Percentiles rank a stretch among this genome's conserved stretches.
Evolutionary conservation across 2,329 filamentous ascomycete genomes (phyloP).

Genomic region (Cladosporium sphaerospermum): DNA sequence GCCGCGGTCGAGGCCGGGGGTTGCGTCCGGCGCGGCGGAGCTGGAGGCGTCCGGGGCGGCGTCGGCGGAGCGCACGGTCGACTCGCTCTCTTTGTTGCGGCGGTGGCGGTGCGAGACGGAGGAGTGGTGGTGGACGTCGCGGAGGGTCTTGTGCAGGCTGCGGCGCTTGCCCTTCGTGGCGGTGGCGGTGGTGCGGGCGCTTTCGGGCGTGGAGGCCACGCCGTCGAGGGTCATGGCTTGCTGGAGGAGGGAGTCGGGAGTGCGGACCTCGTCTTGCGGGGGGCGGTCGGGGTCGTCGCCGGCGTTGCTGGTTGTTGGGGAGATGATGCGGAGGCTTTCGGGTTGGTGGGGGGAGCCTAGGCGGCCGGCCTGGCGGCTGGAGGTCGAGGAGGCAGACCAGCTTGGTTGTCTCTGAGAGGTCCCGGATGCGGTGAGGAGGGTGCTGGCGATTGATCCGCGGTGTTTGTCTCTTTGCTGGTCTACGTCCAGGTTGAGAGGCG

Average conservation of each 20-base stretch:
- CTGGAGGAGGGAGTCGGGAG: not conserved
- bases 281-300: not conserved
- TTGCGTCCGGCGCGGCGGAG: slow-evolving; percentile 48
- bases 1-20: slow-evolving; percentile 64
- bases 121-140: slow-evolving; percentile 56
- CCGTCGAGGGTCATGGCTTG: slow-evolving; percentile 5
- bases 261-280: slow-evolving; percentile 8
- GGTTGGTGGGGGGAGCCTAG: not conserved
- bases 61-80: slow-evolving; percentile 44
- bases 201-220: slow-evolving; percentile 19
- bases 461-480: slow-evolving; percentile 24
- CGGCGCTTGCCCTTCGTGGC: slow-evolving; percentile 59
- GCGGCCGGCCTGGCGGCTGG: slow-evolving; percentile 18
- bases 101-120: slow-evolving; percentile 55
- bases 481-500: slow-evolving; percentile 28
- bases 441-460: slow-evolving; percentile 29
- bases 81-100: slow-evolving; percentile 67
- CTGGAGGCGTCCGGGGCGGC: slow-evolving; percentile 35
- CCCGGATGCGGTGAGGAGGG: slow-evolving; percentile 17
- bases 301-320: not conserved
- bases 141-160: slow-evolving; percentile 81
- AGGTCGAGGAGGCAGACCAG: slow-evolving; percentile 26
- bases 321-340: slow-evolving; percentile 1
- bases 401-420: slow-evolving; percentile 14
- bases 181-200: slow-evolving; percentile 16